Evolutionary conservation across 2,329 filamentous ascomycete genomes (phyloP).

Genomic region (Microcyclospora pomicola): DNA sequence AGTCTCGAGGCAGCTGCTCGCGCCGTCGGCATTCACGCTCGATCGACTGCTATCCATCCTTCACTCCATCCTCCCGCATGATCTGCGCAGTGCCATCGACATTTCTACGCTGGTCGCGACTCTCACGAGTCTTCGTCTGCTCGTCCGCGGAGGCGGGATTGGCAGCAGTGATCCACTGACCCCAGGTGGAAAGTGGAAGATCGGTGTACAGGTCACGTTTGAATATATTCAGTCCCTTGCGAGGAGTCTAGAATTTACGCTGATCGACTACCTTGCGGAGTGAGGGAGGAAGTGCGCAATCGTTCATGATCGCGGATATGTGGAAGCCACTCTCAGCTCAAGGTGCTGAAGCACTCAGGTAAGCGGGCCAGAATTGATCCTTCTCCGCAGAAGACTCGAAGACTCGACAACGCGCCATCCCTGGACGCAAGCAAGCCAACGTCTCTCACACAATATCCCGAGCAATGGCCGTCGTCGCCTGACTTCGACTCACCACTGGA

Average conservation of each 20-base stretch:
- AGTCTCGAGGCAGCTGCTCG: constrained; percentile 63
- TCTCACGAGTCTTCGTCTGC: constrained; percentile 53
- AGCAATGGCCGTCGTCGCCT: no score
- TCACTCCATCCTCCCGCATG: constrained; percentile 45
- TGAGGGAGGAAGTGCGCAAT: constrained; percentile 18
- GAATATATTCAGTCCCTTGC: constrained; percentile 59
- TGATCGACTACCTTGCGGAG: constrained; percentile 63
- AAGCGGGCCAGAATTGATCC: no score
- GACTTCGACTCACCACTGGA: no score
- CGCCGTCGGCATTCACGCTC: constrained; percentile 61
- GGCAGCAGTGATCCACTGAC: constrained; percentile 51
- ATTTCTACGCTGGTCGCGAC: constrained; percentile 50
- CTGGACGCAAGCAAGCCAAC: no score
- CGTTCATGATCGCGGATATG: no score
- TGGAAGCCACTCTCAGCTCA: no score
- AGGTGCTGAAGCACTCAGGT: no score
- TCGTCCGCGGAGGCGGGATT: constrained; percentile 48
- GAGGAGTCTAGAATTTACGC: constrained; percentile 60
- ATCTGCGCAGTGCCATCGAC: constrained; percentile 31
- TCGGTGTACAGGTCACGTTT: constrained; percentile 55
- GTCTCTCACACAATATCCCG: no score
- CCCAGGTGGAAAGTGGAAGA: constrained; percentile 58
- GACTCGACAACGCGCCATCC: no score
- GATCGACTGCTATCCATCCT: constrained; percentile 71
- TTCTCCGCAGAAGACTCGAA: no score